Evolutionary conservation across 148 eudicot genomes (phyloP).

Genomic region (Agrostemma githago): DNA sequence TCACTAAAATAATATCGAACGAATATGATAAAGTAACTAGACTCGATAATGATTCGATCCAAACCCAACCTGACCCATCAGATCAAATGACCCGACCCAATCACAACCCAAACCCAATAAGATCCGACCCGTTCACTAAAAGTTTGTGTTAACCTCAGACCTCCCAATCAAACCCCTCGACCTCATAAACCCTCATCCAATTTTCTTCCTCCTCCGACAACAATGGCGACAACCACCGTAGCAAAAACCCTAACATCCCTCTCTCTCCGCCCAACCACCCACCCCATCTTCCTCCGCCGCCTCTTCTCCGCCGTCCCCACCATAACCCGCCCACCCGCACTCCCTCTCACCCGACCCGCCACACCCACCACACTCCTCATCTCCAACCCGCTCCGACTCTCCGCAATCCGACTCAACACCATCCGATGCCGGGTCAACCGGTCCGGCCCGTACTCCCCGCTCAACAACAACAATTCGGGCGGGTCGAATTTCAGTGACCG

Average conservation of each 20-base stretch:
- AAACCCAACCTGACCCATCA: too few species aligned
- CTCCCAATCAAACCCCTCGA: background rate
- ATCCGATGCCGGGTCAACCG: slow-evolving; percentile 31
- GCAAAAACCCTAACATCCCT: slow-evolving; percentile 7
- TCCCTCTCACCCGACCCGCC: slow-evolving; percentile 13
- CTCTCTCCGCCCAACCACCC: background rate
- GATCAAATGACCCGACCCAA: too few species aligned
- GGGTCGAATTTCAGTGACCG: slow-evolving; percentile 29
- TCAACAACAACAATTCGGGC: slow-evolving; percentile 18
- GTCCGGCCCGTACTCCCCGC: slow-evolving; percentile 24
- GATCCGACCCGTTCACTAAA: too few species aligned
- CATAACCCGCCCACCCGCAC: slow-evolving; percentile 14
- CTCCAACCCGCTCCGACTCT: slow-evolving; percentile 3
- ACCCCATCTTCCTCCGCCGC: slow-evolving; percentile 6
- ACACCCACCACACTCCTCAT: slow-evolving; percentile 9
- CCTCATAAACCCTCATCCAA: background rate
- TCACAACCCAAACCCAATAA: too few species aligned
- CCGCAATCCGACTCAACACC: slow-evolving; percentile 10
- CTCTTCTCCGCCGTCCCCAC: slow-evolving; percentile 15
- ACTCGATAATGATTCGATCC: too few species aligned
- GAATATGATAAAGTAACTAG: too few species aligned
- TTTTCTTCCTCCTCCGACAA: background rate
- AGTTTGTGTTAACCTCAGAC: too few species aligned
- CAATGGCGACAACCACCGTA: slow-evolving; percentile 15
- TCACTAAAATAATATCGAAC: too few species aligned